Percentiles rank a stretch among this genome's conserved stretches.
These are phyloP conservation scores for Erigeron canadensis DNA, from an alignment of 129 eudicot species.

Conservation along the genomic window DNA sequence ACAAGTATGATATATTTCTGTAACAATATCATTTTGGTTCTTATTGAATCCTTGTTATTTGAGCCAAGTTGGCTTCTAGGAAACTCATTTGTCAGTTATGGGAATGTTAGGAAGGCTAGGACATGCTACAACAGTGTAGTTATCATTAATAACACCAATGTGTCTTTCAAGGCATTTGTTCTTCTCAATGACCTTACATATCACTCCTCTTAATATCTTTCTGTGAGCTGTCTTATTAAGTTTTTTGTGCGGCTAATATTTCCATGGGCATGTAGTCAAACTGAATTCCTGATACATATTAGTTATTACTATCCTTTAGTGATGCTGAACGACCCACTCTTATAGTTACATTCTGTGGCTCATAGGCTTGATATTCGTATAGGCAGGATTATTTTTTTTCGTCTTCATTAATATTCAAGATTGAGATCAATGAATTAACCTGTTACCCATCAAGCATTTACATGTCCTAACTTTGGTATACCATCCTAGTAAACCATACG, in stretches of 20 bases:
- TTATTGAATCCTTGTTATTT: conserved; percentile 7
- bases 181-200: neutral
- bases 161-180: too few species aligned
- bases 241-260: neutral
- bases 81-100: conserved; percentile 16
- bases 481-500: conserved; percentile 7
- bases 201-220: neutral
- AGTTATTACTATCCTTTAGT: neutral
- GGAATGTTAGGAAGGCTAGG: conserved; percentile 17
- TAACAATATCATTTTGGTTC: neutral
- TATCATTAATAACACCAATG: too few species aligned
- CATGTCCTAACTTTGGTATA: conserved; percentile 9
- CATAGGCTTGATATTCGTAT: neutral
- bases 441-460: neutral
- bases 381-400: neutral
- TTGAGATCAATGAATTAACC: neutral
- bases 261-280: neutral
- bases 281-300: neutral
- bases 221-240: neutral
- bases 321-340: neutral
- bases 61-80: conserved; percentile 14
- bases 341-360: neutral
- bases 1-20: conserved; percentile 41
- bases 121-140: neutral
- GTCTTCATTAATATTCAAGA: neutral